Evolutionary conservation across 2,329 filamentous ascomycete species (phyloP).

Genomic region (Colletotrichum musicola): DNA sequence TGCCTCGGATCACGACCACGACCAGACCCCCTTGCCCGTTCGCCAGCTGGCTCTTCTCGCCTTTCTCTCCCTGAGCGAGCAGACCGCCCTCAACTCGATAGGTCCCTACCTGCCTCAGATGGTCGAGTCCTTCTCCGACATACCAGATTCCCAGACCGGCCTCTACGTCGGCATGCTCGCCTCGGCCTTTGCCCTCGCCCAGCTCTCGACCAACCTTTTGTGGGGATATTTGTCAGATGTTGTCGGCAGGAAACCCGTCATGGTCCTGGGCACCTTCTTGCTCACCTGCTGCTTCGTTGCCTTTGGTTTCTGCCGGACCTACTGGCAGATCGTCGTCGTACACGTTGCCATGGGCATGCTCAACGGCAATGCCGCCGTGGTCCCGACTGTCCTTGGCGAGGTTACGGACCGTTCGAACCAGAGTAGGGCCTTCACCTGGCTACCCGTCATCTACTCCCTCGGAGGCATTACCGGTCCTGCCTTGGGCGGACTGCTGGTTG

Average conservation of each 20-base stretch:
- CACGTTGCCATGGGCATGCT: constrained; percentile 92
- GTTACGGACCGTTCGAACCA: constrained; percentile 97
- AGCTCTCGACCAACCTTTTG: constrained; percentile 91
- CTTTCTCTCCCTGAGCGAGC: constrained; percentile 89
- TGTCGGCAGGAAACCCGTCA: constrained; percentile 84
- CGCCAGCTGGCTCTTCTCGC: constrained; percentile 88
- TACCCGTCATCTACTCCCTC: constrained; percentile 95
- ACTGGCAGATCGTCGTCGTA: constrained; percentile 87
- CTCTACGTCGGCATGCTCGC: constrained; percentile 92
- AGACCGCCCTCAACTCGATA: constrained; percentile 97
- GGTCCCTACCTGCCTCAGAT: constrained; percentile 95
- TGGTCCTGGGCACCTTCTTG: constrained; percentile 84
- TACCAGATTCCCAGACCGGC: constrained; percentile 78
- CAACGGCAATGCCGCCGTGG: constrained; percentile 95
- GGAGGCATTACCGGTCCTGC: constrained; percentile 94
- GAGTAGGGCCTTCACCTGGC: constrained; percentile 90
- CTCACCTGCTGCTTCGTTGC: constrained; percentile 84
- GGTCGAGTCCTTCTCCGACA: constrained; percentile 86
- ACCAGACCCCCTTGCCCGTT: constrained; percentile 82
- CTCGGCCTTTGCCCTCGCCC: constrained; percentile 90
- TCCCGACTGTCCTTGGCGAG: constrained; percentile 93
- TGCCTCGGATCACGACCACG: constrained; percentile 51
- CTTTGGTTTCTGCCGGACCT: constrained; percentile 87
- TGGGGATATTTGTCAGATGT: constrained; percentile 89
- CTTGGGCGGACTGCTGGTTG: constrained; percentile 86